Evolutionary conservation across 2,329 filamentous ascomycete species (phyloP), one percentile per base, ranked within the genome.

Genomic region (Aspergillus novoparasiticus): DNA sequence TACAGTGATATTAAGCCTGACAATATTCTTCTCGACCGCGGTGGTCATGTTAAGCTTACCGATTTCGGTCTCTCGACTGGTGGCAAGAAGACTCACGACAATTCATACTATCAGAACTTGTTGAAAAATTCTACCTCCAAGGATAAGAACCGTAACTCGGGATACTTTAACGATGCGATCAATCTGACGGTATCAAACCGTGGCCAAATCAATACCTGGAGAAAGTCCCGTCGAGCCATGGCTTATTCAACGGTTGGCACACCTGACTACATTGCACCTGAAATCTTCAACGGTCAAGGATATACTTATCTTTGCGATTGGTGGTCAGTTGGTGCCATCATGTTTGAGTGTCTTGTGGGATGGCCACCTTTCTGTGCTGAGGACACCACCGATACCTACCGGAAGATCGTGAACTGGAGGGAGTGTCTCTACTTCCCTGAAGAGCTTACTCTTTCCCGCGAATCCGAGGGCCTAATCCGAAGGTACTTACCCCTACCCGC

Each of bases 291-390:
- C 54, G 94, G 94, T 21, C 92, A 96, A 73, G 95, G 95, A 56
- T 99, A 99, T 82, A 92, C 93, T 63, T 97, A 94, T 74, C 90
- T 96, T 76, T 99, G 95, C 78, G 95, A 99, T 83, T 99, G 95
- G 95, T 99, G 95, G 95, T 96, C 92, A 26, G 86, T 99, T 57
- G 95, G 95, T 59, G 97, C 95, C 51, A 99, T 99, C 81, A 98
- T 99, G 95, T 99, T 98, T 73, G 95, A 99, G 80, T 99, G 95
- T 79, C 85, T 99, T 70, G 93, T 99, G 65, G 95, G 95, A 72
- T 99, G 95, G 95, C 95, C 95, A 60, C 95, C 95, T 34, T 99
- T 99, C 86, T 99, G 95, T 78, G 94, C 95, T 23, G 95, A 99
- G 78, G 94, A 98, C 76, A 92, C 93, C 64, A 94, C 96, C 75